phyloP scores from a whole-genome alignment of 2,329 filamentous ascomycete genomes.

The Colletotrichum sp. region DNA sequence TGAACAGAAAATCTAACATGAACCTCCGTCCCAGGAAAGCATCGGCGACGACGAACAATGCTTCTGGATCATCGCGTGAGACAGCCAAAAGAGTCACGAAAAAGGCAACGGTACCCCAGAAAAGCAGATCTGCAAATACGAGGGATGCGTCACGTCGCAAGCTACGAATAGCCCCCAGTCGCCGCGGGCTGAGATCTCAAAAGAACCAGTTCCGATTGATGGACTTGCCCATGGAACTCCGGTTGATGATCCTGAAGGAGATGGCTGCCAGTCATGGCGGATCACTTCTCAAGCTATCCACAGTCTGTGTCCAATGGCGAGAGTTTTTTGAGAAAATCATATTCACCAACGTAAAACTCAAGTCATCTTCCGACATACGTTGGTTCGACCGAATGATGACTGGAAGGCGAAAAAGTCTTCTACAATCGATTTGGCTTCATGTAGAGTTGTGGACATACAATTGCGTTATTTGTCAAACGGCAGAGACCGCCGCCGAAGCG shows the following conservation, averaged over 20 bases:
- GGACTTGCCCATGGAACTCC: no score
- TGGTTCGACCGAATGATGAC: not conserved
- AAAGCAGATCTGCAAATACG: no score
- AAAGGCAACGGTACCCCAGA: no score
- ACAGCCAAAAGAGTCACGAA: no score
- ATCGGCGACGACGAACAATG: no score
- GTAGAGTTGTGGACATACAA: not conserved
- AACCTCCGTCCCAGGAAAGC: no score
- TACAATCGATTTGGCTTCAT: not conserved
- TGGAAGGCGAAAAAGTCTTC: not conserved
- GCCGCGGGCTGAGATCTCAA: not conserved
- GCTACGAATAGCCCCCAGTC: no score
- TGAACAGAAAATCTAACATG: no score
- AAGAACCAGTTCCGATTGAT: not conserved
- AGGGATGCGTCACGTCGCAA: no score
- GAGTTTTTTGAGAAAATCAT: not conserved
- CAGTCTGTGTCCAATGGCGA: not conserved
- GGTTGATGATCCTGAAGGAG: not conserved
- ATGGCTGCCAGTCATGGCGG: not conserved
- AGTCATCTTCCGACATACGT: not conserved
- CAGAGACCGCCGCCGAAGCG: not conserved
- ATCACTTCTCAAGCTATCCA: not conserved
- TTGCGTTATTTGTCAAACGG: not conserved
- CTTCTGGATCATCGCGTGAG: no score
- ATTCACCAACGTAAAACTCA: not conserved